Evolutionary conservation across 805 yeast species (phyloP).

Genomic region (Lachancea cidri): DNA sequence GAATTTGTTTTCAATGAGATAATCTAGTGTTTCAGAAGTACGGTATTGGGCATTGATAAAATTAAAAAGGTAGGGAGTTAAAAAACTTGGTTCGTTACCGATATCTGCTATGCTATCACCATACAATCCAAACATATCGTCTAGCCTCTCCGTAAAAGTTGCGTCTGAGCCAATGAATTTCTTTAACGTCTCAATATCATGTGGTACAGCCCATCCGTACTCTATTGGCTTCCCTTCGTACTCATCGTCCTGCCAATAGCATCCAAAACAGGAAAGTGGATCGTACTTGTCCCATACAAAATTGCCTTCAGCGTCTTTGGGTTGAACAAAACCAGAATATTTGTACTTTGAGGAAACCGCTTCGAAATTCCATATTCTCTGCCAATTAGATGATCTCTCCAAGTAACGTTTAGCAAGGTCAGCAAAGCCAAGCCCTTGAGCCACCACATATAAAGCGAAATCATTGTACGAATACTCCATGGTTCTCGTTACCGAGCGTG

Average conservation of each 20-base stretch:
- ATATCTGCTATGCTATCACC: conserved; percentile 32
- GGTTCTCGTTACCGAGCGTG: conserved; percentile 34
- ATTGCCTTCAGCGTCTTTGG: conserved; percentile 27
- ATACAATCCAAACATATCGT: conserved; percentile 33
- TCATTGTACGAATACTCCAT: conserved; percentile 37
- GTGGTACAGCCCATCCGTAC: conserved; percentile 36
- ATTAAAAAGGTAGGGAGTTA: conserved; percentile 34
- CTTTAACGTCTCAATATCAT: conserved; percentile 30
- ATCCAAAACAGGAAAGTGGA: conserved; percentile 32
- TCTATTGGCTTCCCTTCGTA: conserved; percentile 35
- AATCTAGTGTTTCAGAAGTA: conserved; percentile 31
- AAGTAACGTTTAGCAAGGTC: conserved; percentile 27
- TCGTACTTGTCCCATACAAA: conserved; percentile 28
- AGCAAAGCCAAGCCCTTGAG: conserved; percentile 27
- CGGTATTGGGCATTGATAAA: conserved; percentile 28
- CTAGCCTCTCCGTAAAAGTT: conserved; percentile 27
- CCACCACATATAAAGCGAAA: conserved; percentile 33
- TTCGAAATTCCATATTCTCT: conserved; percentile 34
- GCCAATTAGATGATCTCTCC: conserved; percentile 34
- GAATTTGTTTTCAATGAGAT: conserved; percentile 27
- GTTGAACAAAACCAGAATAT: conserved; percentile 35
- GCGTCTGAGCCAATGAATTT: conserved; percentile 27
- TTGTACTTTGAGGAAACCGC: conserved; percentile 15
- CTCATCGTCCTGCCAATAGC: conserved; percentile 35
- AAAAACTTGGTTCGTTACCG: conserved; percentile 37